Evolutionary conservation across 2,329 filamentous ascomycete genomes (phyloP), one percentile per base, ranked within the genome.

Genomic region (Alternaria triticimaculans): DNA sequence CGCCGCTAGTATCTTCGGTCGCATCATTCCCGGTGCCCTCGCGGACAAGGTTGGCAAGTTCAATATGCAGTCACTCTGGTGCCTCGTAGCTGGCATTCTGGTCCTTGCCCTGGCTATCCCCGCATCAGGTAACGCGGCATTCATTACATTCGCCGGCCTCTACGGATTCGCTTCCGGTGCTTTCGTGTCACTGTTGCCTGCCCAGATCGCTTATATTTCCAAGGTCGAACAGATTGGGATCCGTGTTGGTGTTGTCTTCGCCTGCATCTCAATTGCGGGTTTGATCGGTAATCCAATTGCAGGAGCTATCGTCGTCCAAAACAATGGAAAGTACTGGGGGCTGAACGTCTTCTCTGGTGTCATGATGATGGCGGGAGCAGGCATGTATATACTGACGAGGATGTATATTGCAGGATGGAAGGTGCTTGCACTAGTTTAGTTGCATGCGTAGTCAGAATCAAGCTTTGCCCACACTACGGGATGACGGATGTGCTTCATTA

Each of bases 281-380:
- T 68, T 89, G 33, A 79, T 86, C 5, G 86, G 84, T 0, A 82
- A 83, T 12, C 84, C 85, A 0, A 76, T 84, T 48, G 83, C 81
- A 55, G 84, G 84, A 4, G 81, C 78, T 1, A 73, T 86, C 46
- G 70, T 87, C 4, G 75, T 80, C 4, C 68, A 87, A 83, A 85
- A 80, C 84, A 28, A 84, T 46, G 89, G 88, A 4, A 76, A 77
- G 8, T 91, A 86, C 66, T 79, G 86, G 18, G 86, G 87, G 3
- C 70, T 92, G 65, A 88, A 92, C 80, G 80, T 92, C 3, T 93
- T 92, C 73, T 86, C 86, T 51, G 90, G 90, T 1, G 78, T 87
- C 15, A 79, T 85, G 62, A 82, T 86, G 75, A 50, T 82, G 26
- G 79, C 72, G 6, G 84, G 84, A n/a, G 78, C 78, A 37, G 58